Evolutionary conservation across 495 filamentous ascomycete species (phyloP), one percentile per base, ranked within the genome.

Genomic region (Penicillium atrosanguineum): DNA sequence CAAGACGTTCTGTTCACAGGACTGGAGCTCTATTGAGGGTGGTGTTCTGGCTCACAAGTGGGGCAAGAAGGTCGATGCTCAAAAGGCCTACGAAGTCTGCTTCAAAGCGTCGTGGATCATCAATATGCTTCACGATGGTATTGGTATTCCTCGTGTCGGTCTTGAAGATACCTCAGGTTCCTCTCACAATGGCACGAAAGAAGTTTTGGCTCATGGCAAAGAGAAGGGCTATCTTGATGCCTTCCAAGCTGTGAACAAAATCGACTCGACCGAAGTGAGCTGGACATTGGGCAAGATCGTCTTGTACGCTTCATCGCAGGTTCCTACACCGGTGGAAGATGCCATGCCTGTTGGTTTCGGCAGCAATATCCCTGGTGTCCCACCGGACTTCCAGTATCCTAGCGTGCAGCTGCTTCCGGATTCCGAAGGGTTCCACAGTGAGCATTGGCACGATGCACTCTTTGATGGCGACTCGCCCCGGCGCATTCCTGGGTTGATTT

Each of bases 41-140:
- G 85, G 81, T 18, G 69, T 95, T 29, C 72, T 75, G 5, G 68
- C 70, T 6, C 71, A 87, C 19, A 83, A 87, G 57, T 93, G 85
- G 80, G 89, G 88, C 12, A 83, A 87, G 60, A 92, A 91, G 58
- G 83, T 93, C 5, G 85, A 91, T 54, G 78, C 74, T 23, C 80
- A 86, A 66, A 85, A 79, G 19, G 89, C 91, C 8, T 81, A 84
- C 48, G 88, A 95, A 63, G 88, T 95, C 1, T 99, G 94, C 68
- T 99, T 99, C 79, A 97, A 97, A 69, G 90, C 94, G 1, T 92
- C 89, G 7, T 99, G 95, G 94, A 77, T 99, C 34, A 96, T 97
- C 62, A 97, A 95, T 52, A 82, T 99, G 39, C 76, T 99, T 7
- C 94, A 99, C 63, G 87, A 96, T 55, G 94, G 94, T 6, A 97